These are phyloP conservation scores for Diplodia corticola DNA, from an alignment of 2,329 filamentous ascomycete genomes.

Conservation along the genomic window DNA sequence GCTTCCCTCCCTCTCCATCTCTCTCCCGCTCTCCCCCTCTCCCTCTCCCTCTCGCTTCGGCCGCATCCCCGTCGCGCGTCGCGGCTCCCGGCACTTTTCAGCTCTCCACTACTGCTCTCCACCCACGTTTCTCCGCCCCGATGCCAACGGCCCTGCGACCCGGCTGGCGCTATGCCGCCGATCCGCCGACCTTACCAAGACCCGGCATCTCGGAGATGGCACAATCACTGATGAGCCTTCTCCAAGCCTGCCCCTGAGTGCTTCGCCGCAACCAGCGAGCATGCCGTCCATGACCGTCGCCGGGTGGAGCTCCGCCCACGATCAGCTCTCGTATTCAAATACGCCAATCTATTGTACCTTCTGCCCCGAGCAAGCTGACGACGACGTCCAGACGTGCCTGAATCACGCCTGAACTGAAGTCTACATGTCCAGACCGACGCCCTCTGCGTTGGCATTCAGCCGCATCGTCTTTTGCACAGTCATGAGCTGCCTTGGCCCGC, in stretches of 20 bases:
- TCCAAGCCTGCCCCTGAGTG: slow-evolving; percentile 1
- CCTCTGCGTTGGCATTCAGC: background rate
- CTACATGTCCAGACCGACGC: background rate
- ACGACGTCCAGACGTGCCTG: background rate
- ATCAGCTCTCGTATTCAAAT: slow-evolving; percentile 2
- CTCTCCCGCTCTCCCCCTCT: background rate
- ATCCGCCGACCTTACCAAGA: background rate
- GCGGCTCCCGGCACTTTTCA: background rate
- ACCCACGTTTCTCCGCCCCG: too few species aligned
- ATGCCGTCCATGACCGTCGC: background rate
- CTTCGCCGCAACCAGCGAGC: background rate
- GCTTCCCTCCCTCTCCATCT: too few species aligned
- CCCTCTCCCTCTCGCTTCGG: background rate
- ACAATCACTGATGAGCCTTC: too few species aligned
- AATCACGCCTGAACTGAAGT: background rate
- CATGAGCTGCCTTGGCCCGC: background rate
- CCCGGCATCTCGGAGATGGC: background rate
- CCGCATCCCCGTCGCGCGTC: background rate
- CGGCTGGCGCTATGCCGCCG: background rate
- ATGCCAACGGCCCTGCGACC: background rate
- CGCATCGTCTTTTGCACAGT: background rate
- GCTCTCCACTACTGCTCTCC: background rate
- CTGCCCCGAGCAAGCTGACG: background rate
- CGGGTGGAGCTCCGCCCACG: background rate
- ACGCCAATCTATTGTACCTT: background rate